These are phyloP conservation scores for Euphorbia lathyris DNA, from an alignment of 345 rosid genomes.

Conservation along the genomic window DNA sequence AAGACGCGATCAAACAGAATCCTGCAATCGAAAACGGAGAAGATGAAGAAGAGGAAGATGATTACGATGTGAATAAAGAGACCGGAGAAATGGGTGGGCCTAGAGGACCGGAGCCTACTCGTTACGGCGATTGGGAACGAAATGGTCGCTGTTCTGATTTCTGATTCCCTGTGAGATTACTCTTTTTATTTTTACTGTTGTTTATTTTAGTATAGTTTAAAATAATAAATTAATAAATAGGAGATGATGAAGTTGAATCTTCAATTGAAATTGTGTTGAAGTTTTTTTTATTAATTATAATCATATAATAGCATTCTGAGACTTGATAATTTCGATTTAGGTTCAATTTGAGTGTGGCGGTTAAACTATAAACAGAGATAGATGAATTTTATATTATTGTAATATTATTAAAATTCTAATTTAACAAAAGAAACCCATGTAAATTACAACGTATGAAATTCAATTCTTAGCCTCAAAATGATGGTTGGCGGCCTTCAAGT, in stretches of 20 bases:
- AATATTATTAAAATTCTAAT: too few relatives aligned
- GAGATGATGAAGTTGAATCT: neutral
- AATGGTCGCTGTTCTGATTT: constrained; percentile 92
- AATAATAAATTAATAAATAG: neutral
- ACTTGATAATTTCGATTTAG: too few relatives aligned
- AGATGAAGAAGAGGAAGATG: constrained; percentile 34
- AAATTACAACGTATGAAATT: too few relatives aligned
- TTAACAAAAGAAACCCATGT: too few relatives aligned
- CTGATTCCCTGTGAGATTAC: constrained; percentile 24
- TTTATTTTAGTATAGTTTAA: neutral
- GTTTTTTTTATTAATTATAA: too few relatives aligned
- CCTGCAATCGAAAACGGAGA: neutral
- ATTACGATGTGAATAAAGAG: constrained; percentile 45
- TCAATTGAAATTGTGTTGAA: neutral
- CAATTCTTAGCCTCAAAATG: too few relatives aligned
- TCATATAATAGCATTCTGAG: too few relatives aligned
- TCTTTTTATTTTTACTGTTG: neutral
- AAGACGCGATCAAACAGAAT: constrained; percentile 19
- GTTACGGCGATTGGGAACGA: constrained; percentile 95
- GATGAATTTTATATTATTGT: too few relatives aligned
- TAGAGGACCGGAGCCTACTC: constrained; percentile 84
- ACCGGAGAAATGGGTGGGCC: constrained; percentile 93
- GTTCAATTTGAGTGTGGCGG: neutral
- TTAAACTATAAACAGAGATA: too few relatives aligned
- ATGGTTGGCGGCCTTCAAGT: too few relatives aligned